A percentile compares a stretch with the other conserved stretches of the same genome.
phyloP scores from a whole-genome alignment of 306 rosid species.

The Prunus mira region DNA sequence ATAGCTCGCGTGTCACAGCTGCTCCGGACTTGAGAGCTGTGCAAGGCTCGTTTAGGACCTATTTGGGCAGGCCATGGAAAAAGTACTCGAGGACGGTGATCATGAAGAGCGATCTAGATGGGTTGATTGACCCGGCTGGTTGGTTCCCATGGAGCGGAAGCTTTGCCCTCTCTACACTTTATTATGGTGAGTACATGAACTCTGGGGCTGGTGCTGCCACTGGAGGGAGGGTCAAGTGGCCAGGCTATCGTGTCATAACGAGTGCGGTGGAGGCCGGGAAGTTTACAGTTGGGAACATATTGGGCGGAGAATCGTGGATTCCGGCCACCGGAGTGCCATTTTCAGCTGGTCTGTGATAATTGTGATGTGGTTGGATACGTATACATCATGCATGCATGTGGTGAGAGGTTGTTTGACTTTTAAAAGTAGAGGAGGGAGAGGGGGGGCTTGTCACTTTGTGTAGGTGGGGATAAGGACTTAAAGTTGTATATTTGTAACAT shows the following conservation, averaged over 20 bases:
- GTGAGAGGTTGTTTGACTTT: neutral
- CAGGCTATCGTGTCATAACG: slow-evolving; percentile 51
- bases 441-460: neutral
- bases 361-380: neutral
- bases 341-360: slow-evolving; percentile 38
- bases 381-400: neutral
- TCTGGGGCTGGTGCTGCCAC: slow-evolving; percentile 56
- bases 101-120: slow-evolving; percentile 50
- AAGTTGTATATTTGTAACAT: neutral
- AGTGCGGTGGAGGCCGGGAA: slow-evolving; percentile 44
- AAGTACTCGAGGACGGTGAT: slow-evolving; percentile 66
- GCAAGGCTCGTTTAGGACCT: slow-evolving; percentile 36
- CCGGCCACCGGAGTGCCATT: slow-evolving; percentile 61
- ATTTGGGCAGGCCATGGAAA: slow-evolving; percentile 76
- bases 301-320: slow-evolving; percentile 66
- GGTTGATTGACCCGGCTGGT: slow-evolving; percentile 46
- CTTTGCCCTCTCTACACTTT: slow-evolving; percentile 51
- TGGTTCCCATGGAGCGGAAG: slow-evolving; percentile 73
- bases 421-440: neutral
- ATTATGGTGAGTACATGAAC: slow-evolving; percentile 71
- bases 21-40: slow-evolving; percentile 37
- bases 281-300: slow-evolving; percentile 51
- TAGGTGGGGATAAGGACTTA: neutral
- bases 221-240: slow-evolving; percentile 61
- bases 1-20: slow-evolving; percentile 39